Evolutionary conservation across 345 rosid genomes (phyloP).

Genomic region (Boechera divaricarpa): DNA sequence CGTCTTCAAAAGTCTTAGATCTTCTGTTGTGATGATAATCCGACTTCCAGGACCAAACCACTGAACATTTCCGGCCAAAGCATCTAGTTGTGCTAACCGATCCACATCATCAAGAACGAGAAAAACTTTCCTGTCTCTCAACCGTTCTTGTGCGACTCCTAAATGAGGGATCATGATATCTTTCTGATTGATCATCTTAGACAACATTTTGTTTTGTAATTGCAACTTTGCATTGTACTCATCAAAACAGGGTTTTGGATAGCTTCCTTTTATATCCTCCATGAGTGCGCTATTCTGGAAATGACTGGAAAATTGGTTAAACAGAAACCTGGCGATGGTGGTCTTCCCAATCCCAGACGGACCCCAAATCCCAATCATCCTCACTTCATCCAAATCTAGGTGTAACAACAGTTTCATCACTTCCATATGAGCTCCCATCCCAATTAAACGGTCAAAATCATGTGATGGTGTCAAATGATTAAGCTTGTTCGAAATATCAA

Average conservation of each 20-base stretch:
- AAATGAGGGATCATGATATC: neutral
- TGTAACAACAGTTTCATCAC: no score
- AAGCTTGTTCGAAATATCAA: no score
- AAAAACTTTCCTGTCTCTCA: neutral
- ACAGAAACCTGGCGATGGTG: neutral
- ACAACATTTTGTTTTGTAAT: neutral
- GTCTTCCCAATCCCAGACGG: neutral
- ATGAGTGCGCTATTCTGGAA: neutral
- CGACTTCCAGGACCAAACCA: slow-evolving; percentile 20
- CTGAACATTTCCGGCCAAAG: neutral
- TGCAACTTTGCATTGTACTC: neutral
- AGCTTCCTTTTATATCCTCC: neutral
- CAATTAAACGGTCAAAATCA: no score
- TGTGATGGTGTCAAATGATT: no score
- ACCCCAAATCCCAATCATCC: slow-evolving; percentile 1
- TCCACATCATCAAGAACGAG: slow-evolving; percentile 22
- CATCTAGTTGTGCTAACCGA: neutral
- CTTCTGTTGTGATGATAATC: slow-evolving; percentile 26
- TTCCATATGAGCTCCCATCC: no score
- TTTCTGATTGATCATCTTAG: neutral
- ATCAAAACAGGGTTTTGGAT: neutral
- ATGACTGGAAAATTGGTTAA: neutral
- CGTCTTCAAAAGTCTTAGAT: slow-evolving; percentile 4
- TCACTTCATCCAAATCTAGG: neutral
- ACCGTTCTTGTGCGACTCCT: neutral